phyloP scores from a whole-genome alignment of 306 rosid genomes.

The Geum urbanum region DNA sequence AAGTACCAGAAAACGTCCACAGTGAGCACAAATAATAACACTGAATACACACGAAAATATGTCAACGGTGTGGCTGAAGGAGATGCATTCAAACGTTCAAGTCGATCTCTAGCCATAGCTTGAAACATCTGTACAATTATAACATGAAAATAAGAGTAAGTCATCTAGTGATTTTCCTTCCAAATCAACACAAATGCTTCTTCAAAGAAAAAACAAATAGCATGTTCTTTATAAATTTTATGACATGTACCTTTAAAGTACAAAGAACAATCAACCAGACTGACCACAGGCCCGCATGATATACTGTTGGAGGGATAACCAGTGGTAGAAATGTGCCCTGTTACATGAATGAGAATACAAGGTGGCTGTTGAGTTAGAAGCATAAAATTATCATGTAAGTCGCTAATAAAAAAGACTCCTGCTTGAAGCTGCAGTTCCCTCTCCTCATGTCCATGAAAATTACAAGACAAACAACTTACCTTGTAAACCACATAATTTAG shows the following conservation, averaged over 20 bases:
- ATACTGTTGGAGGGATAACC: slow-evolving; percentile 78
- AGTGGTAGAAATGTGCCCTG: slow-evolving; percentile 92
- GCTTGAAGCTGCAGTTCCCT: background rate
- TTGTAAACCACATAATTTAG: slow-evolving; percentile 85
- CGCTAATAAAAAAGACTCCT: background rate
- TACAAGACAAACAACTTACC: slow-evolving; percentile 39
- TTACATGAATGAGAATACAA: slow-evolving; percentile 7
- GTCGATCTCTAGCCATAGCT: slow-evolving; percentile 95
- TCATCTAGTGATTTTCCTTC: background rate
- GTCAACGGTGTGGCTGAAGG: slow-evolving; percentile 91
- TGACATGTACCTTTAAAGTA: slow-evolving; percentile 68
- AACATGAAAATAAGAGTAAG: slow-evolving; percentile 30
- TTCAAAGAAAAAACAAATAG: background rate
- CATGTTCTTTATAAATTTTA: slow-evolving; percentile 6
- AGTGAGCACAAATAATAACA: slow-evolving; percentile 64
- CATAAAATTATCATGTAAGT: background rate
- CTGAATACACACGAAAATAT: slow-evolving; percentile 89
- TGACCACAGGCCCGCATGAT: slow-evolving; percentile 85
- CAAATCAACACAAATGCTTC: slow-evolving; percentile 8
- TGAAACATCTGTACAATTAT: slow-evolving; percentile 79
- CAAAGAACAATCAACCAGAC: slow-evolving; percentile 87
- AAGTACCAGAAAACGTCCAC: slow-evolving; percentile 79
- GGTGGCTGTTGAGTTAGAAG: background rate
- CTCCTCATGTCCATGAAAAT: background rate
- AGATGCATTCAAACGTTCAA: slow-evolving; percentile 90